Evolutionary conservation across 1,284 basidiomycete species (phyloP), one percentile per base, ranked within the genome.

Genomic region (Gomphus sp.): DNA sequence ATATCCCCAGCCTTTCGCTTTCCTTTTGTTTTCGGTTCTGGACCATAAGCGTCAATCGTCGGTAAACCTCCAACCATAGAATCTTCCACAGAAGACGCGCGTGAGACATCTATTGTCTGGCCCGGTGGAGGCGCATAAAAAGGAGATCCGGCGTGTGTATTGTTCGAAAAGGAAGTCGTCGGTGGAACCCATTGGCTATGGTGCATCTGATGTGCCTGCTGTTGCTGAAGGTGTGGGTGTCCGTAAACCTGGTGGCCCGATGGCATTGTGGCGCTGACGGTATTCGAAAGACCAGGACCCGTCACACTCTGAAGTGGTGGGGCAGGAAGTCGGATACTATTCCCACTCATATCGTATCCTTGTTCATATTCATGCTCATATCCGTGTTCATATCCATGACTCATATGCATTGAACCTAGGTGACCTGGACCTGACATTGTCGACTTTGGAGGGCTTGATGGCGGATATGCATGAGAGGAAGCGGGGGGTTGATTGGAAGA

Each of bases 1-100:
- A 80, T 69, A 56, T 72, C 66, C 60, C 68, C 69, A 18, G 64
- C 66, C 53, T 52, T 58, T 18, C 59, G 39, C 28, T 41, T 33
- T 4, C 61, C 45, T 59, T 55, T 59, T 9, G 22, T 43, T 18
- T 52, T 37, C 14, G 22, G 45, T 31, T 52, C 55, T 11, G 54
- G 39, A 41, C 49, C 55, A 54, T 52, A 56, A 2, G 48, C 45
- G 57, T 50, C 54, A 25, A 60, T 52, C 8, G 41, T 56, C 34
- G 59, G 59, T 22, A 25, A 16, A 8, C 56, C 56, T 10, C 48
- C 56, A 7, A 28, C 22, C 43, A 43, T 45, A 16, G 5, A 41
- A 48, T 59, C 45, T 28, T 52, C 50, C 37, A 33, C 25, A 39
- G 45, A 39, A 55, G 22, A 45, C 31, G 53, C 44, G 62, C 55